Evolutionary conservation across 805 yeast genomes (phyloP).

Genomic region (Cyberlindnera japonica): DNA sequence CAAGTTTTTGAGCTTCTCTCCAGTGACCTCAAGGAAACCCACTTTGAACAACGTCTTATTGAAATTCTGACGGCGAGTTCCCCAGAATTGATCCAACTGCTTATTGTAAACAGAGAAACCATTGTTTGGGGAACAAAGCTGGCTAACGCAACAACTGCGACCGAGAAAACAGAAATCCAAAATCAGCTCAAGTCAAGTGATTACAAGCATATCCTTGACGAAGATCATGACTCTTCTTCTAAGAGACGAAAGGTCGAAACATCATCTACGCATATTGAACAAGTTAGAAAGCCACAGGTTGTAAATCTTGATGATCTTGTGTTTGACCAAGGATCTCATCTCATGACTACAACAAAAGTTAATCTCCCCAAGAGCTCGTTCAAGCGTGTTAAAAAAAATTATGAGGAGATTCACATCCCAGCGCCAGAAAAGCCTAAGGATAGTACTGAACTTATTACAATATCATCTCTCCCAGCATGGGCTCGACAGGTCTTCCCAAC

Average conservation of each 20-base stretch:
- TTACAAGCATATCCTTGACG: constrained; percentile 37
- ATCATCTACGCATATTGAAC: neutral
- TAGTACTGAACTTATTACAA: constrained; percentile 44
- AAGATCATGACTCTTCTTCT: constrained; percentile 17
- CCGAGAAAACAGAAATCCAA: constrained; percentile 34
- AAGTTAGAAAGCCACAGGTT: constrained; percentile 41
- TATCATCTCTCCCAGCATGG: constrained; percentile 75
- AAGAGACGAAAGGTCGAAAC: constrained; percentile 27
- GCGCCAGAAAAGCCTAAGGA: constrained; percentile 58
- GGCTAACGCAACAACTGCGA: constrained; percentile 35
- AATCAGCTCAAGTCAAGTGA: constrained; percentile 44
- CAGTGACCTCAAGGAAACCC: constrained; percentile 34
- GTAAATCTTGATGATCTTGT: constrained; percentile 61
- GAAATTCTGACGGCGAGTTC: constrained; percentile 50
- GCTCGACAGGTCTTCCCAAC: constrained; percentile 71
- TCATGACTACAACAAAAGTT: constrained; percentile 63
- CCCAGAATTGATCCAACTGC: constrained; percentile 42
- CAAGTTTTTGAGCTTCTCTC: constrained; percentile 40
- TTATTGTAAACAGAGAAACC: constrained; percentile 48
- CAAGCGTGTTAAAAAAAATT: constrained; percentile 64
- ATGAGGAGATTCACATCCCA: constrained; percentile 92
- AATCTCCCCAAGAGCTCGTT: constrained; percentile 81
- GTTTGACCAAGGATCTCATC: constrained; percentile 71
- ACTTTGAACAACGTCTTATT: constrained; percentile 51
- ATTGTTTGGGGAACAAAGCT: constrained; percentile 54